Evolutionary conservation across 306 rosid genomes (phyloP).

Genomic region (Cicer pinnatifidum): DNA sequence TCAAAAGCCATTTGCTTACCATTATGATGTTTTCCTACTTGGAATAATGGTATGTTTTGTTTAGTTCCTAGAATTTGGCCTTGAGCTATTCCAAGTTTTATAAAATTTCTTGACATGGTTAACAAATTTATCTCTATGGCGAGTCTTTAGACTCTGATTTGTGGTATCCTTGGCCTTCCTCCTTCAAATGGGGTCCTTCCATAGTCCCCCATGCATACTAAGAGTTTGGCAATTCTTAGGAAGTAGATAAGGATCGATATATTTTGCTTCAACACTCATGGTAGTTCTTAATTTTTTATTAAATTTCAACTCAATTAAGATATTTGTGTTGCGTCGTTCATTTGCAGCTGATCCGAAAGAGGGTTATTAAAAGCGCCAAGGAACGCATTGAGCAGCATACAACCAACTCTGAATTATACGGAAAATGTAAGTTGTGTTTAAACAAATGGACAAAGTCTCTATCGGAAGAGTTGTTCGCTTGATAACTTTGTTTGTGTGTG

Average conservation of each 20-base stretch:
- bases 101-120: neutral
- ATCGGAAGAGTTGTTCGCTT: constrained; percentile 52
- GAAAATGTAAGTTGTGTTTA: constrained; percentile 72
- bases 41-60: constrained; percentile 65
- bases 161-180: constrained; percentile 89
- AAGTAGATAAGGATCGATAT: constrained; percentile 54
- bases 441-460: constrained; percentile 75
- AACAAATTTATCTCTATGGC: constrained; percentile 5
- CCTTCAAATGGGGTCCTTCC: constrained; percentile 96
- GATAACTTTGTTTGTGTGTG: neutral
- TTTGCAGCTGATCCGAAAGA: constrained; percentile 70
- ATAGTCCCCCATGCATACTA: constrained; percentile 97
- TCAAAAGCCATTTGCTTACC: constrained; percentile 89
- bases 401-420: constrained; percentile 65
- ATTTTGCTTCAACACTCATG: constrained; percentile 4
- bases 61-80: constrained; percentile 29
- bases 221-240: constrained; percentile 80
- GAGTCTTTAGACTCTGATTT: constrained; percentile 62
- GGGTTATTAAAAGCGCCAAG: constrained; percentile 78
- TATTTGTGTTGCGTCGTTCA: constrained; percentile 28
- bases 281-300: constrained; percentile 26
- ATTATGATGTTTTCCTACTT: constrained; percentile 74
- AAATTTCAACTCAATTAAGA: constrained; percentile 28
- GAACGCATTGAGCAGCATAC: constrained; percentile 67
- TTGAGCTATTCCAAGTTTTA: constrained; percentile 19